Conservation (phyloP, 2,329 filamentous ascomycete species). For the Verticillium klebahnii region DNA sequence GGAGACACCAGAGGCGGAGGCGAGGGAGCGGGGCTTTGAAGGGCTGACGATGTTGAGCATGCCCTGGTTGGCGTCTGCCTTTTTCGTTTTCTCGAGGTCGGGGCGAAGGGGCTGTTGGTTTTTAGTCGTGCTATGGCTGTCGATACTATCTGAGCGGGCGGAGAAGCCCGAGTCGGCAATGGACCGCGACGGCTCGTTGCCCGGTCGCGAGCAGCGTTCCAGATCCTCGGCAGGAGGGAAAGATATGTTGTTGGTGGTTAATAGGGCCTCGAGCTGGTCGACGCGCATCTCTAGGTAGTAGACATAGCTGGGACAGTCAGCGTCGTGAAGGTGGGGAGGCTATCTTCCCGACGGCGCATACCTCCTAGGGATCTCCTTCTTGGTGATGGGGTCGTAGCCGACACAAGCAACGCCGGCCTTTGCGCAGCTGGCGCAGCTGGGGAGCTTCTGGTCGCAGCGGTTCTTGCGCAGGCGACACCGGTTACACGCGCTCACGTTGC, state of each 20-base stretch:
- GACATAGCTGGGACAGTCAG: slow-evolving; percentile 63
- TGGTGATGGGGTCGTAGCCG: slow-evolving; percentile 94
- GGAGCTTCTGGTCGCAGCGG: slow-evolving; percentile 87
- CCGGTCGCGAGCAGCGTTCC: slow-evolving; percentile 53
- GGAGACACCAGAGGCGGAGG: slow-evolving; percentile 84
- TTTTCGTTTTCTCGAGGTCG: slow-evolving; percentile 24
- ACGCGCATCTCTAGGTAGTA: slow-evolving; percentile 90
- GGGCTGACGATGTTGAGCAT: slow-evolving; percentile 75
- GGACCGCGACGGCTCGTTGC: slow-evolving; percentile 28
- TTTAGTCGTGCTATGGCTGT: slow-evolving; percentile 33
- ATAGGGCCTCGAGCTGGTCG: slow-evolving; percentile 72
- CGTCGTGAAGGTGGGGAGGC: neutral
- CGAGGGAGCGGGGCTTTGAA: slow-evolving; percentile 75
- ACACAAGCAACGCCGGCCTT: slow-evolving; percentile 91
- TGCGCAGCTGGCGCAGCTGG: slow-evolving; percentile 85
- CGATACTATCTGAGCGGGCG: slow-evolving; percentile 26
- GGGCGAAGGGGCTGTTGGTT: slow-evolving; percentile 17
- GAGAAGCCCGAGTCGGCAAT: slow-evolving; percentile 27
- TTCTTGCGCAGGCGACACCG: slow-evolving; percentile 90
- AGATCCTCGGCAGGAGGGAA: slow-evolving; percentile 71
- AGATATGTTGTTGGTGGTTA: slow-evolving; percentile 63
- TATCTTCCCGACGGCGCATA: slow-evolving; percentile 45
- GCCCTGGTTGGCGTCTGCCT: slow-evolving; percentile 30
- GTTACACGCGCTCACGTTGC: slow-evolving; percentile 92
- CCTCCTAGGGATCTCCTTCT: slow-evolving; percentile 88